Conservation (phyloP, 116 monocot species). For the Zostera marina region DNA sequence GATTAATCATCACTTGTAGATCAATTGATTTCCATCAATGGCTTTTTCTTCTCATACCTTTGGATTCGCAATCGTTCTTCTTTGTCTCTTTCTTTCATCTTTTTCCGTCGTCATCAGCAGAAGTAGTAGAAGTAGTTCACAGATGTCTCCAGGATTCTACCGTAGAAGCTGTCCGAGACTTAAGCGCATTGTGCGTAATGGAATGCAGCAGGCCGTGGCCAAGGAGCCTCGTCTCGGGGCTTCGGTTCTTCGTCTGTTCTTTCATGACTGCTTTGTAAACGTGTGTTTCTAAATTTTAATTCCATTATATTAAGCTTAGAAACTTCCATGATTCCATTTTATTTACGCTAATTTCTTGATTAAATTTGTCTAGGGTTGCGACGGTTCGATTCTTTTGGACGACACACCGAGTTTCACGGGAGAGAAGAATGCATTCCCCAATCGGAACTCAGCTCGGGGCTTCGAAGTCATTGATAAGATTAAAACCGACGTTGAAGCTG, state of each 20-base stretch:
- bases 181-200: conserved; percentile 22
- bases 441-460: conserved; percentile 33
- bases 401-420: conserved; percentile 39
- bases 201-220: conserved; percentile 28
- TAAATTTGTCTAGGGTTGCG: conserved; percentile 59
- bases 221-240: conserved; percentile 55
- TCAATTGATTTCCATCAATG: too few species aligned
- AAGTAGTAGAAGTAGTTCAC: conserved; percentile 4
- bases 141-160: conserved; percentile 38
- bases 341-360: too few species aligned
- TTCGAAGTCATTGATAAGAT: conserved; percentile 42
- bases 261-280: conserved; percentile 81
- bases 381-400: conserved; percentile 32
- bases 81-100: neutral
- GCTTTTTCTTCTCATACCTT: too few species aligned
- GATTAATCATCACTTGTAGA: too few species aligned
- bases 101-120: neutral
- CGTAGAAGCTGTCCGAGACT: conserved; percentile 28
- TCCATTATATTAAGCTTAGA: too few species aligned
- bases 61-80: too few species aligned
- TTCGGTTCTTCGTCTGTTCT: conserved; percentile 67
- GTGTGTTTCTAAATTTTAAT: too few species aligned
- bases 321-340: neutral
- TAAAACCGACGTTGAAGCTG: conserved; percentile 26
- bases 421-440: conserved; percentile 40